Evolutionary conservation across 257 asterid genomes (phyloP).

Genomic region (Oldenlandia corymbosa): DNA sequence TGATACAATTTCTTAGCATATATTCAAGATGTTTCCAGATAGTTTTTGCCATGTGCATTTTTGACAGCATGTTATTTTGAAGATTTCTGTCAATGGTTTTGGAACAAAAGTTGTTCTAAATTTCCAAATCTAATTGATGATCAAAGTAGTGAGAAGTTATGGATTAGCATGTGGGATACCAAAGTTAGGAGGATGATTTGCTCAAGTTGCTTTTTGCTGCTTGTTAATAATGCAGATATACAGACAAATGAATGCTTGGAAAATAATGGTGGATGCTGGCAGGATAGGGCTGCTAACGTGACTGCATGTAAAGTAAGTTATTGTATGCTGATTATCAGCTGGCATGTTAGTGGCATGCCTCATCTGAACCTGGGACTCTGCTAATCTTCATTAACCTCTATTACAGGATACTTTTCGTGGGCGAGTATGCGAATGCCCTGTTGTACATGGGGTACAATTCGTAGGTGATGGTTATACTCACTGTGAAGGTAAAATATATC

Average conservation of each 20-base stretch:
- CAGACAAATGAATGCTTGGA: slow-evolving; percentile 85
- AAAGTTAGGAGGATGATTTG: not conserved
- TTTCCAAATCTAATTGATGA: not conserved
- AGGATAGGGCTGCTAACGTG: slow-evolving; percentile 63
- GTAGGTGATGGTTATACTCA: slow-evolving; percentile 88
- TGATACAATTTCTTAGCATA: not conserved
- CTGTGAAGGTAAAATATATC: slow-evolving; percentile 63
- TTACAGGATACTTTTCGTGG: slow-evolving; percentile 95
- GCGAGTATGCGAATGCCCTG: slow-evolving; percentile 83
- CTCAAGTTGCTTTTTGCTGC: slow-evolving; percentile 15
- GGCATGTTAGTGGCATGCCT: too few relatives aligned
- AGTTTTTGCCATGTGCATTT: too few relatives aligned
- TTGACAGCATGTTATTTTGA: not conserved
- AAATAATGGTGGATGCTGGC: slow-evolving; percentile 99
- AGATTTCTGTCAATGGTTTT: not conserved
- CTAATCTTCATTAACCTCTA: not conserved
- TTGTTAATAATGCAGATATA: slow-evolving; percentile 44
- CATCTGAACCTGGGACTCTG: not conserved
- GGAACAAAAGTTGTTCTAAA: not conserved
- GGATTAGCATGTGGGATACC: not conserved
- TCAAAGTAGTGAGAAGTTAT: too few relatives aligned
- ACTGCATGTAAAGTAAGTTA: slow-evolving; percentile 84
- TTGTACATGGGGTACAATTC: slow-evolving; percentile 73
- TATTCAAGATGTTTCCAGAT: not conserved
- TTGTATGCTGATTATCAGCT: not conserved